Evolutionary conservation across 306 rosid species (phyloP).

Genomic region (Canavalia ensiformis): DNA sequence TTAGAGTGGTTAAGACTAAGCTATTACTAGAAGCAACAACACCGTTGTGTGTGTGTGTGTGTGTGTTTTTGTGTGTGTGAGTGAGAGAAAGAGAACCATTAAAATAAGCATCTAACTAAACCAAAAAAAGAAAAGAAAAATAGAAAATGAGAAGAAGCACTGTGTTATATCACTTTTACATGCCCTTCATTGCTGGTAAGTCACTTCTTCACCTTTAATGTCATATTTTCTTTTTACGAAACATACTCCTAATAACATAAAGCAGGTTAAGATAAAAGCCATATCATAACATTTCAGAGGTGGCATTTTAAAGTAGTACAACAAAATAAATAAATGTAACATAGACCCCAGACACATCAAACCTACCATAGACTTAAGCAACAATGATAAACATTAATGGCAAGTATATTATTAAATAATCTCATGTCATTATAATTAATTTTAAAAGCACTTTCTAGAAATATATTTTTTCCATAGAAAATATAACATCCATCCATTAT

Average conservation of each 20-base stretch:
- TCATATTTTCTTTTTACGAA: slow-evolving; percentile 30
- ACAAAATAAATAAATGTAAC: too few relatives aligned
- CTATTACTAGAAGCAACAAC: too few relatives aligned
- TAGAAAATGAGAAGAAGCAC: slow-evolving; percentile 29
- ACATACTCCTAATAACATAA: slow-evolving; percentile 25
- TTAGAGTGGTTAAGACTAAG: too few relatives aligned
- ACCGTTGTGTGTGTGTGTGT: too few relatives aligned
- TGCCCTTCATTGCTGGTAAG: slow-evolving; percentile 17
- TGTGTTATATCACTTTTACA: slow-evolving; percentile 19
- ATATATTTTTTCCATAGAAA: too few relatives aligned
- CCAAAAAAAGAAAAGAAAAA: slow-evolving; percentile 13
- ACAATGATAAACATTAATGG: not conserved
- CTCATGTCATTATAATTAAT: not conserved
- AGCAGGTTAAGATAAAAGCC: not conserved
- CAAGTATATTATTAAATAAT: slow-evolving; percentile 3
- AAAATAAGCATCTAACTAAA: slow-evolving; percentile 3
- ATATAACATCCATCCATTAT: too few relatives aligned
- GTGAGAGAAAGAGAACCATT: too few relatives aligned
- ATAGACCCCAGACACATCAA: too few relatives aligned
- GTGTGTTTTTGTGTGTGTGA: too few relatives aligned
- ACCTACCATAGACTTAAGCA: too few relatives aligned
- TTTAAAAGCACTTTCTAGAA: too few relatives aligned
- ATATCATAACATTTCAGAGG: not conserved
- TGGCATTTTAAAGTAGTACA: too few relatives aligned
- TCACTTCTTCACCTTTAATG: slow-evolving; percentile 1